Evolutionary conservation across 495 filamentous ascomycete species (phyloP), one percentile per base, ranked within the genome.

Genomic region (Aspergillus funiculosus): DNA sequence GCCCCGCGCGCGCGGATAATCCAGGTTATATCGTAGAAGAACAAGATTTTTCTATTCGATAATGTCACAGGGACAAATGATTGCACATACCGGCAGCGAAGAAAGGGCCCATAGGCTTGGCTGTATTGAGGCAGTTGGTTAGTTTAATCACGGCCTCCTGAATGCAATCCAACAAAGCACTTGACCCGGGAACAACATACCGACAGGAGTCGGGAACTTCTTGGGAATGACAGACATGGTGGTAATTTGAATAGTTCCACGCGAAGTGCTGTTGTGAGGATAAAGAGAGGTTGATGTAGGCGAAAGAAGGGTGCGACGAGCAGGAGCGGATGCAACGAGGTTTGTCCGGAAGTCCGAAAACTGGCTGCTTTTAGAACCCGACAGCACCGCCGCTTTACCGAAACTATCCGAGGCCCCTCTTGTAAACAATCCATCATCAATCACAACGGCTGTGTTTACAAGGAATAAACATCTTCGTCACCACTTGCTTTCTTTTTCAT

Each of bases 51-150:
- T 13, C 46, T 6, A 5, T 9, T 48, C 28, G 9, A 36, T 20
- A 11, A 28, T 24, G 21, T 5, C 38, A 43, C 18, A 17, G 25
- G 19, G 17, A 44, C 36, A 14, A 13, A 43, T 25, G 14, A 46
- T 26, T 26, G 49, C 48, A 56, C 89, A 63, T 91, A 97, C 91
- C 89, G 63, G 91, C 90, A 72, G 78, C 73, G 77, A 84, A 94
- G 81, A 96, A 97, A 43, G 91, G 91, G 60, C 77, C 81, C 80
- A 94, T 78, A 52, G 90, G 89, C 73, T 76, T 71, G 72, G 86
- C 91, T 97, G 66, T 71, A 58, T 47, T 37, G 54, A 48, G 46
- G 48, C 45, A 39, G 45, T 53, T 60, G 56, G 61, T 67, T 48
- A 68, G 62, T 66, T 42, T 32, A 13, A 27, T 38, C 40, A 35